Evolutionary conservation across 768 basidiomycete genomes (phyloP).

Genomic region (Punctularia strigosozonata): DNA sequence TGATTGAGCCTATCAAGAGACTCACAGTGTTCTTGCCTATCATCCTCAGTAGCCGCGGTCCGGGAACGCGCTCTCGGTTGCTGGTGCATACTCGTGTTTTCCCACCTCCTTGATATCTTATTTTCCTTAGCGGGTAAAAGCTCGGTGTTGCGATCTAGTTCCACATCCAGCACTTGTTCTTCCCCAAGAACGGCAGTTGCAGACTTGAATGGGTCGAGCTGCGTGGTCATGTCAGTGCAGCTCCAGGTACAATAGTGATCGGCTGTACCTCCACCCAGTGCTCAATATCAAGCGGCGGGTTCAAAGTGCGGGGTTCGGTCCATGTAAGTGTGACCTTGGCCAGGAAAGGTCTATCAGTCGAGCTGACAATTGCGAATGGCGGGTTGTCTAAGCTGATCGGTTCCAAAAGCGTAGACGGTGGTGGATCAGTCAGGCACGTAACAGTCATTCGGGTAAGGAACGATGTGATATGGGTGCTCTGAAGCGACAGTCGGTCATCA

Average conservation of each 20-base stretch:
- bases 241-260: no score
- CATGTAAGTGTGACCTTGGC: conserved; percentile 28
- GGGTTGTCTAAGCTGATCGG: conserved; percentile 22
- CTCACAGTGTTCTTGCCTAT: not conserved
- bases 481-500: not conserved
- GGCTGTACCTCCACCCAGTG: conserved; percentile 41
- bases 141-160: conserved; percentile 30
- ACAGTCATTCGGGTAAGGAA: conserved; percentile 22
- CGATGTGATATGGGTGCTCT: conserved; percentile 24
- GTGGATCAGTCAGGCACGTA: conserved; percentile 24
- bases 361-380: conserved; percentile 29
- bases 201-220: conserved; percentile 32
- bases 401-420: conserved; percentile 20
- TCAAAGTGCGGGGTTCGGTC: conserved; percentile 29
- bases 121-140: conserved; percentile 20
- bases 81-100: conserved; percentile 7
- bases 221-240: conserved; percentile 2
- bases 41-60: not conserved
- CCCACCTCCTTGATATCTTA: conserved; percentile 7
- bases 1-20: not conserved
- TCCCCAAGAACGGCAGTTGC: conserved; percentile 28
- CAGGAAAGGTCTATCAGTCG: conserved; percentile 32
- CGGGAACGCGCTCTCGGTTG: no score
- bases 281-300: conserved; percentile 29
- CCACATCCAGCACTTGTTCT: conserved; percentile 38